Base-by-base conservation (phyloP, 768 basidiomycete species). In the Phaeotremella skinneri region DNA sequence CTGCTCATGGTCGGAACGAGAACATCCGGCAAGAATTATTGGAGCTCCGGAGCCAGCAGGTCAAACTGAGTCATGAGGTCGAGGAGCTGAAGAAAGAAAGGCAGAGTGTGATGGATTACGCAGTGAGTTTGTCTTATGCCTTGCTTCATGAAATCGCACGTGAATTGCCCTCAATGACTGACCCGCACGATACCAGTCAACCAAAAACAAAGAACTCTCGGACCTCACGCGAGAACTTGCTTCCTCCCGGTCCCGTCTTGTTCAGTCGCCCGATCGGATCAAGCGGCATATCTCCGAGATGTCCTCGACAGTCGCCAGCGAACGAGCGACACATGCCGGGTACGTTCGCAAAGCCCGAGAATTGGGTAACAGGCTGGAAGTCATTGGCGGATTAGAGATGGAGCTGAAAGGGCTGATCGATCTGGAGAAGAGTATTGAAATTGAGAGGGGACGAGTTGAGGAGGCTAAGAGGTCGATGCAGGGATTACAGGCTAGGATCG, bases 241-340 rank as follows among this genome's bases (percentile, higher is more conserved):
- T 13, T 83, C 86, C 42, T 85, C 85, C 0, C 82, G 84, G 50
- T 80, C 84, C 27, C 85, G 91, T 26, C 87, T 96, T 62, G 91
- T 96, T 2, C 89, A 91, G 74, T 91, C 90, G 0, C 92, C 92
- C 0, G 92, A 94, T 48, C 83, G 91, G 45, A 87, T 94, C 65
- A 88, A 87, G 72, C 84, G 86, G 51, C 88, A 85, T 42, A 94
- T 94, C 67, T 77, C 82, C 11, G 80, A 83, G n/a, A 90, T 94
- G 87, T 82, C 83, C 2, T 72, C 79, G 4, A 85, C 83, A 0
- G 84, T 85, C 0, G 74, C 82, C 17, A 86, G 87, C 54, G 90
- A 93, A 64, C 89, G 89, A 70, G 83, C 81, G 60, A 81, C 81
- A 1, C 81, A 89, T 20, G 79, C 82, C 0, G 75, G 82, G 62